These are phyloP conservation scores for Iris pallida DNA, from an alignment of 116 monocot genomes.

Conservation along the genomic window DNA sequence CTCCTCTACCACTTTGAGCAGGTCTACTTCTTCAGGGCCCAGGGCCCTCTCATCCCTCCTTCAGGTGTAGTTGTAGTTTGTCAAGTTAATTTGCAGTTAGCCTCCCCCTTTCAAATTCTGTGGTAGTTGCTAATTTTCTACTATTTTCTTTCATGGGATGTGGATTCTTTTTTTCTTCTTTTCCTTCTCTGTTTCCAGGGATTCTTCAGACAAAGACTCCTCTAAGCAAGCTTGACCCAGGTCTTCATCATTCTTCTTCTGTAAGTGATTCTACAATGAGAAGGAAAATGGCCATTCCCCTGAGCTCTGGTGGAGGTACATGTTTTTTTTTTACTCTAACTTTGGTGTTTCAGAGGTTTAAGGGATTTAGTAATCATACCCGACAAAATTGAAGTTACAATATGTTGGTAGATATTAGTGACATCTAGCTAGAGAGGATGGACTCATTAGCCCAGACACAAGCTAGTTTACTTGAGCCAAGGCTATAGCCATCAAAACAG, in stretches of 20 bases:
- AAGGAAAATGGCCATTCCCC: slow-evolving; percentile 25
- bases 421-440: too few relatives aligned
- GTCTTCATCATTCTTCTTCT: not conserved
- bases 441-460: too few relatives aligned
- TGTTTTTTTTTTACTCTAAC: too few relatives aligned
- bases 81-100: not conserved
- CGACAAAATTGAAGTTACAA: too few relatives aligned
- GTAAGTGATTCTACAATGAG: not conserved
- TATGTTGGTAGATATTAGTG: too few relatives aligned
- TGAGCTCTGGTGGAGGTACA: slow-evolving; percentile 25
- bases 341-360: too few relatives aligned
- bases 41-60: slow-evolving; percentile 48
- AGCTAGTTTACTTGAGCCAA: too few relatives aligned
- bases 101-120: not conserved
- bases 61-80: slow-evolving; percentile 27
- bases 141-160: not conserved
- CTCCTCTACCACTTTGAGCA: slow-evolving; percentile 77
- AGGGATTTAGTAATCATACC: too few relatives aligned
- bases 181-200: slow-evolving; percentile 18
- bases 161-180: not conserved
- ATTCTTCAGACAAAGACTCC: slow-evolving; percentile 42
- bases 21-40: slow-evolving; percentile 52
- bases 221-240: slow-evolving; percentile 14
- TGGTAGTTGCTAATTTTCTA: not conserved
- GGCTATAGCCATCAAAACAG: too few relatives aligned